Evolutionary conservation across 805 yeast genomes (phyloP).

Genomic region (Metschnikowia aberdeeniae): DNA sequence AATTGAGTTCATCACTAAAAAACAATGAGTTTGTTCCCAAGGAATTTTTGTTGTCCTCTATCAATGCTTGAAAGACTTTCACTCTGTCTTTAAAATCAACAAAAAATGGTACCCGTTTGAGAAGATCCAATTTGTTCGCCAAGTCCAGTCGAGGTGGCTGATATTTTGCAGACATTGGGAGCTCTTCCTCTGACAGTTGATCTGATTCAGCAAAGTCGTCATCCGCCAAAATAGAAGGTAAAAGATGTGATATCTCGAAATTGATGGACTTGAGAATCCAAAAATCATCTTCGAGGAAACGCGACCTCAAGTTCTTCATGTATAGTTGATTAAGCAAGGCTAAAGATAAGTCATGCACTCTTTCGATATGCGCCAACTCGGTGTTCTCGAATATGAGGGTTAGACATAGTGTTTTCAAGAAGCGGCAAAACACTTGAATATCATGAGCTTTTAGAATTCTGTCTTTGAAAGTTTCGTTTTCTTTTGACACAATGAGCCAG

Average conservation of each 20-base stretch:
- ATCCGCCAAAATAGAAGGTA: slow-evolving; percentile 37
- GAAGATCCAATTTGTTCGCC: slow-evolving; percentile 42
- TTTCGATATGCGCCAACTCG: not conserved
- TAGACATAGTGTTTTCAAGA: slow-evolving; percentile 49
- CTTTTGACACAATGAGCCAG: slow-evolving; percentile 64
- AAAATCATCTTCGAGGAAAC: slow-evolving; percentile 43
- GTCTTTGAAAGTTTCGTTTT: slow-evolving; percentile 49
- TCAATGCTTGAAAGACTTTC: slow-evolving; percentile 59
- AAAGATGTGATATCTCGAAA: slow-evolving; percentile 34
- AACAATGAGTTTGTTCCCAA: slow-evolving; percentile 18
- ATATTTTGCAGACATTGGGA: not conserved
- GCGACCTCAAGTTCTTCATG: slow-evolving; percentile 58
- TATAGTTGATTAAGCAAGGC: slow-evolving; percentile 61
- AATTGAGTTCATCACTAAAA: slow-evolving; percentile 11
- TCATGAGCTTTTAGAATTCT: slow-evolving; percentile 39
- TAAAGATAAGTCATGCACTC: slow-evolving; percentile 36
- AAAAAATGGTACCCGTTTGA: slow-evolving; percentile 71
- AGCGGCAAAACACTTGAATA: slow-evolving; percentile 39
- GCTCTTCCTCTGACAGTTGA: slow-evolving; percentile 15
- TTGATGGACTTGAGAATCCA: slow-evolving; percentile 46
- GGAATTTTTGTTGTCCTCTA: slow-evolving; percentile 47
- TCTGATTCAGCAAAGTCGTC: slow-evolving; percentile 30
- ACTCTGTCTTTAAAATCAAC: slow-evolving; percentile 75
- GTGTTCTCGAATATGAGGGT: slow-evolving; percentile 40
- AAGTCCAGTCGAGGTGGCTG: not conserved